A percentile compares a stretch with the other conserved stretches of the same genome.
Conservation (phyloP, 805 yeast genomes). For the Zygoascus flipseniorum region DNA sequence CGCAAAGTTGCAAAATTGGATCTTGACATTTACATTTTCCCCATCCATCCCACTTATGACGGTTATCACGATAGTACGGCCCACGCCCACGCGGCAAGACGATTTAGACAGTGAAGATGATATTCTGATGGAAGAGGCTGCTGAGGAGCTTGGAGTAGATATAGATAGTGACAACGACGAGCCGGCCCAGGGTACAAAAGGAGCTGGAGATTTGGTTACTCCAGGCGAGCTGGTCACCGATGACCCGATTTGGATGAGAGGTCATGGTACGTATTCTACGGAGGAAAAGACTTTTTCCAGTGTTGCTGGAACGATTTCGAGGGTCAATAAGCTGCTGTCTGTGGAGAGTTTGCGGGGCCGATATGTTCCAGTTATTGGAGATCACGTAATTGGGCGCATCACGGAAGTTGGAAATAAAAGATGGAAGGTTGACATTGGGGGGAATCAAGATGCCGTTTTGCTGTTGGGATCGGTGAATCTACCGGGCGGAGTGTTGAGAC, state of each 20-base stretch:
- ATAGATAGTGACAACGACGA: slow-evolving; percentile 19
- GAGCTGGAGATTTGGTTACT: slow-evolving; percentile 47
- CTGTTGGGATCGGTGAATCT: slow-evolving; percentile 93
- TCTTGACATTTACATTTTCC: not conserved
- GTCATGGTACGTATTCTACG: slow-evolving; percentile 88
- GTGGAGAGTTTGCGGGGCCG: slow-evolving; percentile 82
- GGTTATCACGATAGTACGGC: slow-evolving; percentile 5
- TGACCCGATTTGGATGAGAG: slow-evolving; percentile 96
- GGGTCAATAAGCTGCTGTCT: slow-evolving; percentile 79
- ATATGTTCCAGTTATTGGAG: slow-evolving; percentile 92
- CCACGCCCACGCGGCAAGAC: not conserved
- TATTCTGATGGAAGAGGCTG: slow-evolving; percentile 21
- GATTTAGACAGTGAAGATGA: not conserved
- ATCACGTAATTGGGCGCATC: slow-evolving; percentile 88
- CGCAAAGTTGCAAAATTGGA: no score
- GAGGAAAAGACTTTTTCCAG: slow-evolving; percentile 75
- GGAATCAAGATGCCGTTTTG: slow-evolving; percentile 83
- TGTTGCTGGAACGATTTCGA: slow-evolving; percentile 82
- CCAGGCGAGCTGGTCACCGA: slow-evolving; percentile 97
- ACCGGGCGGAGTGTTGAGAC: slow-evolving; percentile 93
- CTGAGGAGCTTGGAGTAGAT: slow-evolving; percentile 24
- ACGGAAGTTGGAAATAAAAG: slow-evolving; percentile 89
- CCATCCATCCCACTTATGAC: not conserved
- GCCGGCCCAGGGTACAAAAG: slow-evolving; percentile 11
- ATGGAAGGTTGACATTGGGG: slow-evolving; percentile 97